phyloP scores from a whole-genome alignment of 129 eudicot genomes.

The Flaveria ramosissima region DNA sequence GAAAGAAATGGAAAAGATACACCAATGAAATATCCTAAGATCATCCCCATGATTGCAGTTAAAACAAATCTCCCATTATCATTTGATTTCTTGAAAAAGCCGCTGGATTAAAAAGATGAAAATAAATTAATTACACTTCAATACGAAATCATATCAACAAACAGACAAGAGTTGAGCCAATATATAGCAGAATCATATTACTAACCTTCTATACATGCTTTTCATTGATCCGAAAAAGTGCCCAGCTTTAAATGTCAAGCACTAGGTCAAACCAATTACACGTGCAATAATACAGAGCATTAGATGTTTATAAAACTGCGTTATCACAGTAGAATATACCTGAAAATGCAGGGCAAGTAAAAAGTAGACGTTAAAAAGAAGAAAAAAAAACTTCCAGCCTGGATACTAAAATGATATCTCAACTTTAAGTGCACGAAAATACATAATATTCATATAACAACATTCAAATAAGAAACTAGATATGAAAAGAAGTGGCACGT shows the following conservation, averaged over 20 bases:
- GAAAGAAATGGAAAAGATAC: conserved; percentile 87
- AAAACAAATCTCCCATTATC: conserved; percentile 67
- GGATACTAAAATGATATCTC: not conserved
- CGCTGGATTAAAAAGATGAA: conserved; percentile 44
- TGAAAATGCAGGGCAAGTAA: conserved; percentile 19
- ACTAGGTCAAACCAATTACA: conserved; percentile 46
- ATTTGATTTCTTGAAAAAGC: conserved; percentile 69
- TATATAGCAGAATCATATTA: conserved; percentile 11
- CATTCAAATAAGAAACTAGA: conserved; percentile 2
- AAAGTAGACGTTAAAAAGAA: conserved; percentile 11
- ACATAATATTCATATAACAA: not conserved
- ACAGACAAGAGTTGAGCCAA: not conserved
- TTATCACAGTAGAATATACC: conserved; percentile 21
- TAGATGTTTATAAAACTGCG: not conserved
- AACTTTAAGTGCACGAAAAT: not conserved
- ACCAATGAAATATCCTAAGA: conserved; percentile 86
- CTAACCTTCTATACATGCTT: conserved; percentile 77
- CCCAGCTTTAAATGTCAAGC: conserved; percentile 45
- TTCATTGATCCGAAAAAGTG: conserved; percentile 54
- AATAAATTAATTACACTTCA: not conserved
- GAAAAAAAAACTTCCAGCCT: conserved; percentile 3
- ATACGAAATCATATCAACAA: conserved; percentile 14
- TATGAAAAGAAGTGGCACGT: not conserved
- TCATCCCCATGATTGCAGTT: conserved; percentile 76
- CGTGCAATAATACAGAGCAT: conserved; percentile 37